Evolutionary conservation across 169 alveolate species (phyloP), one percentile per base, ranked within the genome.

Genomic region (Plasmodium cynomolgi): DNA sequence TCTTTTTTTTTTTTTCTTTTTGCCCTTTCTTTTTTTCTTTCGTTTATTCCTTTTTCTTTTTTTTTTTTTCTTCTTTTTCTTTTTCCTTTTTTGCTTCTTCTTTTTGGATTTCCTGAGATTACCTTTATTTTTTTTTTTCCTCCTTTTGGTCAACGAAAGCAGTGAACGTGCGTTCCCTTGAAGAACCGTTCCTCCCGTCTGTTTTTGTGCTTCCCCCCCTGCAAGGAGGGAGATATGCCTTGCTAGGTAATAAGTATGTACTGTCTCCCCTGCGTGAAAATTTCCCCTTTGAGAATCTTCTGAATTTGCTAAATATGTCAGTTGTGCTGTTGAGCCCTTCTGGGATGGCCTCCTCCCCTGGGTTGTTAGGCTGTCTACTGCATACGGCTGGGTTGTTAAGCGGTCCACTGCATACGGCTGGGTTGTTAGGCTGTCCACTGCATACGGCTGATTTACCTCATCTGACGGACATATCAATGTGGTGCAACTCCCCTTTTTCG

Each of bases 141-240:
- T 31, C 20, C 75, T 44, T 72, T 4, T 71, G n/a, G 92, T 39
- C 77, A 84, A 44, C 9, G 92, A 71, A 15, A 84, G 20, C 11
- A 84, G 77, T 37, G 72, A 39, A 2, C 92, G 92, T 20, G 33
- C 47, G 26, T 56, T 71, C 26, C 73, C 23, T 11, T 71, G 39
- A 44, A 2, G n/a, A 7, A 71, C 1, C 2, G 5, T 23, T 23
- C 77, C 77, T 68, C 23, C 77, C n/a, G 4, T 2, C n/a, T 8
- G 39, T 47, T 44, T 81, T 47, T 44, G 44, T n/a, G 34, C 1
- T 6, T 41, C 62, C 58, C 71, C 58, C 17, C 44, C 77, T 0
- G 17, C 1, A 33, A 23, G 2, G 37, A 26, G 15, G 77, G 77
- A 8, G 0, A 26, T 1, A 29, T 68, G 37, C 9, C 4, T 68